Evolutionary conservation across 1,139 yeast species (phyloP).

Genomic region (Blastobotrys petasosporus): DNA sequence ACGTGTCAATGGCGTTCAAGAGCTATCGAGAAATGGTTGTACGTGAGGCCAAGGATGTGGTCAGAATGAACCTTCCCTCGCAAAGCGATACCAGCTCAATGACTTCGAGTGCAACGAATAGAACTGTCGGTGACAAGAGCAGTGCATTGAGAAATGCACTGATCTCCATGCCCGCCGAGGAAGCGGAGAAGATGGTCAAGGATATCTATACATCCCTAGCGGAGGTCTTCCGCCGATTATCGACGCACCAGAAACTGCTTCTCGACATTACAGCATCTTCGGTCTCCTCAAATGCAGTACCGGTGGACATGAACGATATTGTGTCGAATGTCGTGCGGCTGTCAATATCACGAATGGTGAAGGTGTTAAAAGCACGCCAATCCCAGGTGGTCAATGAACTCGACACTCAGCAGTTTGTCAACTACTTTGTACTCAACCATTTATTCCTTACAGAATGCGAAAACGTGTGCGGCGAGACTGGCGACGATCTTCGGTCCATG

Average conservation of each 20-base stretch:
- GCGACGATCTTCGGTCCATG: constrained; percentile 58
- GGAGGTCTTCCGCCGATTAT: constrained; percentile 66
- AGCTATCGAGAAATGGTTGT: constrained; percentile 62
- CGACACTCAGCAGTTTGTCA: constrained; percentile 47
- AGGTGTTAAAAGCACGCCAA: constrained; percentile 70
- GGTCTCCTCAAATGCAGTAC: constrained; percentile 12
- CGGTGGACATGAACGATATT: constrained; percentile 37
- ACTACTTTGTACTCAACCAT: constrained; percentile 60
- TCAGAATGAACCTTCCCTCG: constrained; percentile 58
- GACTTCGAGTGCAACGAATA: constrained; percentile 22
- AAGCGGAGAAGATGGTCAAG: constrained; percentile 66
- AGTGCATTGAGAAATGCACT: constrained; percentile 47
- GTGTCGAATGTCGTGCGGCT: constrained; percentile 63
- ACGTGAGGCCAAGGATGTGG: constrained; percentile 65
- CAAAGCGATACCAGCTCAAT: constrained; percentile 23
- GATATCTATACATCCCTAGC: constrained; percentile 59
- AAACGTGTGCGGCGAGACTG: constrained; percentile 66
- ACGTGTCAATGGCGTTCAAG: constrained; percentile 57
- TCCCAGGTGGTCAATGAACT: constrained; percentile 56
- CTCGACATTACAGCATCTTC: constrained; percentile 63
- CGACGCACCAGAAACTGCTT: constrained; percentile 71
- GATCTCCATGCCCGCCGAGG: constrained; percentile 61
- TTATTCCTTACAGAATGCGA: constrained; percentile 82
- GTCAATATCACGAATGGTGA: constrained; percentile 71
- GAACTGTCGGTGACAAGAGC: constrained; percentile 30